phyloP scores from a whole-genome alignment of 495 filamentous ascomycete species.

The Lasiosphaeria miniovina region DNA sequence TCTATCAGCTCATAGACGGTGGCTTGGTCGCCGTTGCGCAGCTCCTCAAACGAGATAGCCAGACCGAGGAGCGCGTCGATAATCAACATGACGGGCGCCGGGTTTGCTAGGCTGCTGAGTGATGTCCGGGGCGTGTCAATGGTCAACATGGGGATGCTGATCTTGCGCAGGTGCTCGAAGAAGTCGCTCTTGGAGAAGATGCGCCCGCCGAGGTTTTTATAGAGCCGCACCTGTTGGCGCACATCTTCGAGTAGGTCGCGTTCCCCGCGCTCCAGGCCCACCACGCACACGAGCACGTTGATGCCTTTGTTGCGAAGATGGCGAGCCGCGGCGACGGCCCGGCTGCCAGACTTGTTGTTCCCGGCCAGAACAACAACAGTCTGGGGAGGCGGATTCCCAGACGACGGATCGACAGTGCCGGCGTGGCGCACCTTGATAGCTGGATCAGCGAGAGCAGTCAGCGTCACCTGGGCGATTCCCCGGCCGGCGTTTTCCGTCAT shows the following conservation, averaged over 20 bases:
- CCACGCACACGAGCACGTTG: slow-evolving; percentile 75
- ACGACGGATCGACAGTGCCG: slow-evolving; percentile 30
- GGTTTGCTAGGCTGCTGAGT: slow-evolving; percentile 30
- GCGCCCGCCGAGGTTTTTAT: slow-evolving; percentile 71
- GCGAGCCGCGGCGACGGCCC: slow-evolving; percentile 80
- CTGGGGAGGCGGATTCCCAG: slow-evolving; percentile 35
- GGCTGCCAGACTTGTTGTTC: slow-evolving; percentile 79
- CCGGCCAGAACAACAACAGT: slow-evolving; percentile 82
- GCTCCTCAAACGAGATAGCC: slow-evolving; percentile 77
- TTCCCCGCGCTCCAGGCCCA: slow-evolving; percentile 71
- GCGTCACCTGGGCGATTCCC: slow-evolving; percentile 78
- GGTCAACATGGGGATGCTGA: slow-evolving; percentile 36
- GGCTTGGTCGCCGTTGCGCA: slow-evolving; percentile 76
- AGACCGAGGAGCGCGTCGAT: slow-evolving; percentile 86
- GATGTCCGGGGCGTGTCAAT: slow-evolving; percentile 36
- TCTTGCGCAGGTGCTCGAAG: slow-evolving; percentile 46
- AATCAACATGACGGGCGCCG: slow-evolving; percentile 67
- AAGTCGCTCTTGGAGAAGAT: slow-evolving; percentile 57
- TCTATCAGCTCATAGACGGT: slow-evolving; percentile 78
- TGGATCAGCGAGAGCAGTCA: slow-evolving; percentile 58
- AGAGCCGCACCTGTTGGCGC: slow-evolving; percentile 69
- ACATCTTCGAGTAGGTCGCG: slow-evolving; percentile 65
- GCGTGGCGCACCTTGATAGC: slow-evolving; percentile 49
- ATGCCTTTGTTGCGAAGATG: slow-evolving; percentile 79
- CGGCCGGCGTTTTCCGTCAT: slow-evolving; percentile 88